Evolutionary conservation across 805 yeast species (phyloP).

Genomic region (Metschnikowia picachoensis): DNA sequence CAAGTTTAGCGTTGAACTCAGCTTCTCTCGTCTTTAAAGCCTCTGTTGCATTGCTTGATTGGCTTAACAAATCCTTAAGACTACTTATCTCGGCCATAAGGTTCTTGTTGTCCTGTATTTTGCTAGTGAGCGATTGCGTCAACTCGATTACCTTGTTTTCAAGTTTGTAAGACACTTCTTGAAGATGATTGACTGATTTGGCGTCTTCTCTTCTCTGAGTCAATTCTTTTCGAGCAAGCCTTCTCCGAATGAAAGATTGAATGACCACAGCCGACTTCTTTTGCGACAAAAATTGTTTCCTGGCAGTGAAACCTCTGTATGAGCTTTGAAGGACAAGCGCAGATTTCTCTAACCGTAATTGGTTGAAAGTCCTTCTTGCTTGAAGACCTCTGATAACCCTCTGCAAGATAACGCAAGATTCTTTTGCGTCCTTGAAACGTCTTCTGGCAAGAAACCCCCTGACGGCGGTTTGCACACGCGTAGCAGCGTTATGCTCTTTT

Average conservation of each 20-base stretch:
- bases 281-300: slow-evolving; percentile 45
- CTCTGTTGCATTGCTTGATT: slow-evolving; percentile 51
- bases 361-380: slow-evolving; percentile 49
- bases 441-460: slow-evolving; percentile 53
- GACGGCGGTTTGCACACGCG: slow-evolving; percentile 61
- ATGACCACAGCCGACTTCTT: slow-evolving; percentile 59
- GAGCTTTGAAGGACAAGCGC: slow-evolving; percentile 71
- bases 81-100: slow-evolving; percentile 57
- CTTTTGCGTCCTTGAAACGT: slow-evolving; percentile 27
- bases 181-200: slow-evolving; percentile 81
- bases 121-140: slow-evolving; percentile 76
- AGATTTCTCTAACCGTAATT: slow-evolving; percentile 54
- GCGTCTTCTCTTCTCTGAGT: slow-evolving; percentile 75
- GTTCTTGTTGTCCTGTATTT: slow-evolving; percentile 77
- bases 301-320: slow-evolving; percentile 65
- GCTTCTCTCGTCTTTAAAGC: slow-evolving; percentile 52
- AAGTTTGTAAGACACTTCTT: slow-evolving; percentile 87
- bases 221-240: slow-evolving; percentile 64
- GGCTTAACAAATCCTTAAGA: slow-evolving; percentile 45
- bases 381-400: slow-evolving; percentile 47
- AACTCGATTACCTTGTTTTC: slow-evolving; percentile 97
- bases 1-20: slow-evolving; percentile 46
- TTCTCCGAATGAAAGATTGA: slow-evolving; percentile 77
- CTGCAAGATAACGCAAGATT: slow-evolving; percentile 43
- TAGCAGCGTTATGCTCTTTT: slow-evolving; percentile 59